A percentile compares a stretch with the other conserved stretches of the same genome.
Conservation (phyloP, 2,329 filamentous ascomycete species). For the Aspergillus thermomutatus region DNA sequence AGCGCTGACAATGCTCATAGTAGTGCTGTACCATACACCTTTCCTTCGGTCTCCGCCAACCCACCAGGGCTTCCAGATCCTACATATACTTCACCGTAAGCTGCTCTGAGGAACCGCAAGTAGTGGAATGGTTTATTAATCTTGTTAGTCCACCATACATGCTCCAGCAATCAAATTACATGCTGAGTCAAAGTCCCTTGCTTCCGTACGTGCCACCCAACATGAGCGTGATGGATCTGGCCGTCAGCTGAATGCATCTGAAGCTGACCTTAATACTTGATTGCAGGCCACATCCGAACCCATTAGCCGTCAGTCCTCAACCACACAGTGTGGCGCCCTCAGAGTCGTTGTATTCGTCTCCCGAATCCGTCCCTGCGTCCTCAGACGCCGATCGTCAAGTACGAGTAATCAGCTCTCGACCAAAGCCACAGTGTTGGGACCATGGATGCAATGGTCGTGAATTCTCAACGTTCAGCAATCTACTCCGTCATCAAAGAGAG, state of each 20-base stretch:
- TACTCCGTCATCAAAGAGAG: constrained; percentile 87
- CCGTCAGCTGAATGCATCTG: neutral
- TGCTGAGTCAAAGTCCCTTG: constrained; percentile 28
- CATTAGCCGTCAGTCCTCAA: constrained; percentile 23
- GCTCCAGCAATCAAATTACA: constrained; percentile 33
- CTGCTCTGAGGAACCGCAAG: neutral
- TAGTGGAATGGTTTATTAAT: constrained; percentile 8
- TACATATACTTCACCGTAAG: constrained; percentile 23
- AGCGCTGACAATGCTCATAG: constrained; percentile 8
- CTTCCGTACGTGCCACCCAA: constrained; percentile 25
- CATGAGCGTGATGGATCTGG: constrained; percentile 1
- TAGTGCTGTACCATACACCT: constrained; percentile 19
- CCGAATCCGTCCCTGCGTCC: constrained; percentile 22
- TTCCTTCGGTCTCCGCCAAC: constrained; percentile 18
- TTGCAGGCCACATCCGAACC: constrained; percentile 23
- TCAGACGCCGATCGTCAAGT: constrained; percentile 51
- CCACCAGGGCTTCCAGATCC: constrained; percentile 20
- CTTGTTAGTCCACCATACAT: constrained; percentile 29
- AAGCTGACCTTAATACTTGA: neutral
- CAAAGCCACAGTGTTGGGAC: constrained; percentile 96
- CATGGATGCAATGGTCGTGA: constrained; percentile 94
- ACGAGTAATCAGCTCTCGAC: constrained; percentile 69
- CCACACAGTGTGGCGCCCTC: constrained; percentile 21
- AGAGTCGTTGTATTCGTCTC: constrained; percentile 26
- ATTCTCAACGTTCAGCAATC: constrained; percentile 95